Evolutionary conservation across 2,329 filamentous ascomycete genomes (phyloP), one percentile per base, ranked within the genome.

Genomic region (Aspergillus neoniger): DNA sequence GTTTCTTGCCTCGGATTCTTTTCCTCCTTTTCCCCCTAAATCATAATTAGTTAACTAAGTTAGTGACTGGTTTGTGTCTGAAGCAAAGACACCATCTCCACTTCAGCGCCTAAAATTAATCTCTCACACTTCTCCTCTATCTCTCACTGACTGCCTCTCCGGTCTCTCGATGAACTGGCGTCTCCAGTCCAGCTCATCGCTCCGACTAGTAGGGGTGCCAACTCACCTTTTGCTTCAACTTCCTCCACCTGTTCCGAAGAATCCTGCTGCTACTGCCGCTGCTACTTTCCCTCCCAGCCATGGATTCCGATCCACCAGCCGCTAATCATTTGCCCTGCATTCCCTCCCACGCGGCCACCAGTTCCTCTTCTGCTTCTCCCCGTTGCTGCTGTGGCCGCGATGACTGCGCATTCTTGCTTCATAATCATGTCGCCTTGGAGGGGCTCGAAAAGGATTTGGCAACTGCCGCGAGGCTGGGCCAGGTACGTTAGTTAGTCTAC

Each of bases 391-490:
- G 94, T 80, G 93, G 92, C 59, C 88, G 87, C 66, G 74, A 82
- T 63, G 88, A 92, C 70, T 98, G 94, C 77, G 85, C 88, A 67
- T 91, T 90, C 74, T 83, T 97, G 63, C 87, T 86, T 76, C 89
- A 93, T 78, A 97, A 94, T 78, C 88, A 88, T 75, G 83, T 85
- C 49, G 83, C 92, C 64, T 83, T 98, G 50, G 88, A 91, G 68
- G 89, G 86, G 63, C 84, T 98, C 65, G 94, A 98, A 78, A 90
- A 89, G 69, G 91, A 97, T 79, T 90, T 97, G 57, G 88, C 88
- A 69, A 91, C 87, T 55, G 95, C 95, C 43, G 95, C 92, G 52
- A 85, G 90, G 74, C 85, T 97, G 70, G 95, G 95, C 66, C 91
- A 97, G 90, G 94, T 97, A 89, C 74, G 91, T 86, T 62, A 44